Percentiles rank a stretch among this genome's conserved stretches.
These are phyloP conservation scores for Pholiota microspora DNA, from an alignment of 768 basidiomycete genomes.

Conservation along the genomic window DNA sequence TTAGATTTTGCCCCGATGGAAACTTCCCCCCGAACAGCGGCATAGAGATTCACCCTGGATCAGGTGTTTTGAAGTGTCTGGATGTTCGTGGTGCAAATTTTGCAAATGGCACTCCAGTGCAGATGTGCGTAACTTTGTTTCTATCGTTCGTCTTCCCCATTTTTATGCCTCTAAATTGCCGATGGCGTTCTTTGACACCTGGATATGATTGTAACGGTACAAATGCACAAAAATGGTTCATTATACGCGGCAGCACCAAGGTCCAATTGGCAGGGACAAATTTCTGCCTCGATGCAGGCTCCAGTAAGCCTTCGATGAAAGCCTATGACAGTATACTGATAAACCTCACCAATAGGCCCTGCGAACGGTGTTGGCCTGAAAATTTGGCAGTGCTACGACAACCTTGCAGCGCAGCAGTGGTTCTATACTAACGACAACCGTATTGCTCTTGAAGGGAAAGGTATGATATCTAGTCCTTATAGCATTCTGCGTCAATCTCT, in stretches of 20 bases:
- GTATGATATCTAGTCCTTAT: neutral
- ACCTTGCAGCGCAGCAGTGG: conserved; percentile 17
- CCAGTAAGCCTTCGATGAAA: neutral
- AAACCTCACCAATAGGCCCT: neutral
- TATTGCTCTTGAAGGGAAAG: conserved; percentile 8
- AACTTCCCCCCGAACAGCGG: neutral
- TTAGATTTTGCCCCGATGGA: neutral
- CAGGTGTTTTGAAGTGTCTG: neutral
- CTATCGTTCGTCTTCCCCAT: no score
- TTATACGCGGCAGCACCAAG: neutral
- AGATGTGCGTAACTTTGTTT: neutral
- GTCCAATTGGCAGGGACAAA: neutral
- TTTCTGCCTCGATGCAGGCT: conserved; percentile 13
- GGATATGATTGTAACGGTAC: conserved; percentile 8
- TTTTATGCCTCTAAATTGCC: neutral
- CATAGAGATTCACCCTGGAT: neutral
- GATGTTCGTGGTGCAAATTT: neutral
- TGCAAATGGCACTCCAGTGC: neutral
- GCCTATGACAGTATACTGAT: neutral
- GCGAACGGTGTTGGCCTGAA: conserved; percentile 13
- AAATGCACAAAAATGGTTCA: conserved; percentile 7
- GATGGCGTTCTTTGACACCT: neutral
- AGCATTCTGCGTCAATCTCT: neutral
- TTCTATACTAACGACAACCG: conserved; percentile 11
- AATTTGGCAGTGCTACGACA: conserved; percentile 18